These are phyloP conservation scores for Pelargonium australe DNA, from an alignment of 441 rosid genomes.

Conservation along the genomic window DNA sequence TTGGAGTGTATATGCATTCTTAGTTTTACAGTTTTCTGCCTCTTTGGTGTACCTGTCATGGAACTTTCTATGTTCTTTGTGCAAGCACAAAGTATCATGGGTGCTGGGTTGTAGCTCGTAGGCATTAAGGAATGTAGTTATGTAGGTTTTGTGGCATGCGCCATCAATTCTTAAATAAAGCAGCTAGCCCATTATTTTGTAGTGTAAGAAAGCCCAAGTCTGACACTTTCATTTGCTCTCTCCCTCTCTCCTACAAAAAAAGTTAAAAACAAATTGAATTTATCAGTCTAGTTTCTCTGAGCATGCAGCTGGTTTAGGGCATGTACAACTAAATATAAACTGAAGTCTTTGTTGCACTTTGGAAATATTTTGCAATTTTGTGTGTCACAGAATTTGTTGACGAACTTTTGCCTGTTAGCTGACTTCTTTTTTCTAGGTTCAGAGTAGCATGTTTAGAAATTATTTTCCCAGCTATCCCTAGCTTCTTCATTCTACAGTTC, in stretches of 20 bases:
- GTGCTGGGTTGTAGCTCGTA: not conserved
- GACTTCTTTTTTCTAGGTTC: constrained; percentile 1
- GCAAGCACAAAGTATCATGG: not conserved
- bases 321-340: not conserved
- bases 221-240: too few species aligned
- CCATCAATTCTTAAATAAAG: too few species aligned
- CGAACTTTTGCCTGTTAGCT: not conserved
- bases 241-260: too few species aligned
- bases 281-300: too few species aligned
- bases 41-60: not conserved
- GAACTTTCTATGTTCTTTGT: not conserved
- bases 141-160: too few species aligned
- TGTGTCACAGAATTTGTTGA: not conserved
- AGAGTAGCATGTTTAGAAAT: not conserved
- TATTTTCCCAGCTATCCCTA: not conserved
- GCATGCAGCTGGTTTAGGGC: not conserved
- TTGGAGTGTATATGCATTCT: not conserved
- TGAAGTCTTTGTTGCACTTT: not conserved
- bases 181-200: not conserved
- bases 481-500: not conserved
- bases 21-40: not conserved
- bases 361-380: not conserved
- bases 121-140: not conserved
- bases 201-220: too few species aligned
- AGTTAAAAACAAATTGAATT: too few species aligned